Evolutionary conservation across 306 rosid genomes (phyloP).

Genomic region (Begonia fuchsioides): DNA sequence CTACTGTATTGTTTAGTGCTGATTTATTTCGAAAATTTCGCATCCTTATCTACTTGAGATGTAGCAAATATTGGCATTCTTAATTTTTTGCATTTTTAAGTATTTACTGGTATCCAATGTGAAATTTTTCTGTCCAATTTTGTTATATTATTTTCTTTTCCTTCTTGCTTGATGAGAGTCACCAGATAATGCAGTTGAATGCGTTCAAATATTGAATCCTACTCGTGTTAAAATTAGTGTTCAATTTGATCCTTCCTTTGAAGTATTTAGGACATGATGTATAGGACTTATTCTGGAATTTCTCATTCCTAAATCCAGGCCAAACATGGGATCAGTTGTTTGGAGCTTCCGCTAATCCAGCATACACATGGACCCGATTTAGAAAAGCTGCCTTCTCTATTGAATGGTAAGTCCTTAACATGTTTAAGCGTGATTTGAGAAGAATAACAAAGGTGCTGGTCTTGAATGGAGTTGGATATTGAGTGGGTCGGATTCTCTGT

Average conservation of each 20-base stretch:
- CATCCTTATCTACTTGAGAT: too few species aligned
- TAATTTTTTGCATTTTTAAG: too few species aligned
- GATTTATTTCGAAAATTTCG: too few species aligned
- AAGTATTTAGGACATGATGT: neutral
- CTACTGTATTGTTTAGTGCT: neutral
- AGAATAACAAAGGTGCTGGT: too few species aligned
- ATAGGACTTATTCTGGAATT: neutral
- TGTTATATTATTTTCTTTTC: neutral
- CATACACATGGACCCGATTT: slow-evolving; percentile 72
- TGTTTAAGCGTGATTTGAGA: slow-evolving; percentile 1
- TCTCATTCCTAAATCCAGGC: slow-evolving; percentile 43
- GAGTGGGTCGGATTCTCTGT: too few species aligned
- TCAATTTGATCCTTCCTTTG: neutral
- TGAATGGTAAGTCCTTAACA: slow-evolving; percentile 35
- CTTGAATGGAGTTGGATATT: too few species aligned
- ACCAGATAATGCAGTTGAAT: neutral
- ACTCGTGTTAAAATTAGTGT: neutral
- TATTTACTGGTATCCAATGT: too few species aligned
- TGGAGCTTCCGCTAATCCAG: slow-evolving; percentile 97
- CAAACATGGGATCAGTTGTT: slow-evolving; percentile 62
- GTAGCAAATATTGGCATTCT: too few species aligned
- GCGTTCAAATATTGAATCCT: neutral
- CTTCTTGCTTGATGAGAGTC: neutral
- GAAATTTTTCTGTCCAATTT: neutral
- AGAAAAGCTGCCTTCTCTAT: slow-evolving; percentile 46